Conservation (phyloP, 805 yeast genomes). For the Cyberlindnera americana region DNA sequence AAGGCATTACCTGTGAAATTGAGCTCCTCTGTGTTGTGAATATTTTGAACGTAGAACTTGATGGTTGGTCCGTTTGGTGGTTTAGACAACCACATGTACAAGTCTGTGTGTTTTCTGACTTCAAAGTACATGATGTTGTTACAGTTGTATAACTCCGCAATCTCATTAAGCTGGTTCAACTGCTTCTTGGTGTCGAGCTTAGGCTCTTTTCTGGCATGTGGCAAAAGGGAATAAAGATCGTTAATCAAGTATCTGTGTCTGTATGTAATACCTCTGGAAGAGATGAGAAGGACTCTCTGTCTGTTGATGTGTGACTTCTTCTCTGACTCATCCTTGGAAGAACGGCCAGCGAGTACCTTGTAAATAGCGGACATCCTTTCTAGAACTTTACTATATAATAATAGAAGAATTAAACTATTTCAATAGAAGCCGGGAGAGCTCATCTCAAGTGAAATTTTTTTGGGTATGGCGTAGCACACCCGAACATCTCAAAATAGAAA, state of each 20-base stretch:
- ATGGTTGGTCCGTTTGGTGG: constrained; percentile 98
- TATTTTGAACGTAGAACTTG: constrained; percentile 89
- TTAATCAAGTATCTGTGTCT: constrained; percentile 93
- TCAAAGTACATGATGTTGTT: constrained; percentile 92
- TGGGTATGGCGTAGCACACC: constrained; percentile 3
- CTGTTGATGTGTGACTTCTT: constrained; percentile 67
- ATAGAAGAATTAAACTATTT: neutral
- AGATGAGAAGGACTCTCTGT: constrained; percentile 83
- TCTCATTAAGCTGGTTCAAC: constrained; percentile 84
- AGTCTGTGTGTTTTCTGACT: constrained; percentile 92
- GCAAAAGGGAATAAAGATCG: constrained; percentile 75
- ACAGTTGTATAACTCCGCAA: constrained; percentile 96
- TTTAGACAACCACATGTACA: constrained; percentile 91
- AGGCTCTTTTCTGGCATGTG: constrained; percentile 95
- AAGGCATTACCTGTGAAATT: constrained; percentile 96
- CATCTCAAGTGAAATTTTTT: constrained; percentile 14
- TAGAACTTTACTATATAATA: too few species aligned
- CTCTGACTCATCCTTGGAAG: constrained; percentile 31
- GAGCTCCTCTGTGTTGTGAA: constrained; percentile 93
- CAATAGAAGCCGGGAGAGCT: neutral
- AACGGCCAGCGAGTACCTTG: constrained; percentile 58
- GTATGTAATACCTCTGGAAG: constrained; percentile 92
- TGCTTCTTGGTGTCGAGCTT: constrained; percentile 92
- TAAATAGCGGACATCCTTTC: constrained; percentile 69
- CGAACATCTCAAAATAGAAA: constrained; percentile 1